Conservation (phyloP, 1,139 yeast species). For the Sugiyamaella castrensis region DNA sequence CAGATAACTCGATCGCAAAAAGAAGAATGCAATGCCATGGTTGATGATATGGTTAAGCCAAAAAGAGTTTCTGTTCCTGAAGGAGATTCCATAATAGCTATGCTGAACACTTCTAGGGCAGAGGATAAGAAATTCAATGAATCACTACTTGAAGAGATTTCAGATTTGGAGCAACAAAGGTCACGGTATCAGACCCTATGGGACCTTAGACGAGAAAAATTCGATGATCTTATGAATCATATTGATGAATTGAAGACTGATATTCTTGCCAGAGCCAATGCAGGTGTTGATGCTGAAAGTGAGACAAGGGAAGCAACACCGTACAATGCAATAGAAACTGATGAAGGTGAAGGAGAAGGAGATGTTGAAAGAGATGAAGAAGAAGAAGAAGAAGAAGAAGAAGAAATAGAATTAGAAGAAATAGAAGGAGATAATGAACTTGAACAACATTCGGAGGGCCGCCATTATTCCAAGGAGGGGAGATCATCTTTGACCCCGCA, state of each 20-base stretch:
- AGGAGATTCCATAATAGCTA: constrained; percentile 24
- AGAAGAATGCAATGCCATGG: constrained; percentile 31
- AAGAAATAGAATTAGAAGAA: not conserved
- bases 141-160: constrained; percentile 29
- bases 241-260: constrained; percentile 26
- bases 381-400: not conserved
- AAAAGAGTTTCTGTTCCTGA: constrained; percentile 25
- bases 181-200: constrained; percentile 26
- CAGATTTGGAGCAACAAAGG: constrained; percentile 29
- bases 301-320: constrained; percentile 6
- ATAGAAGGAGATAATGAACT: too few species aligned
- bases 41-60: constrained; percentile 28
- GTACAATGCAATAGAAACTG: constrained; percentile 8
- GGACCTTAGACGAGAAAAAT: constrained; percentile 28
- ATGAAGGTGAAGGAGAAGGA: constrained; percentile 8
- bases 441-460: too few species aligned
- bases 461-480: too few species aligned
- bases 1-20: constrained; percentile 28
- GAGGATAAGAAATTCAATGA: constrained; percentile 27
- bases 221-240: constrained; percentile 26
- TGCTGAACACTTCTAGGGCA: constrained; percentile 28
- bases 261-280: constrained; percentile 17
- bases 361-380: constrained; percentile 3
- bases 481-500: too few species aligned
- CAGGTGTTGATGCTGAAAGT: constrained; percentile 10